Conservation (phyloP, 1,139 yeast species). For the Candida anutae region DNA sequence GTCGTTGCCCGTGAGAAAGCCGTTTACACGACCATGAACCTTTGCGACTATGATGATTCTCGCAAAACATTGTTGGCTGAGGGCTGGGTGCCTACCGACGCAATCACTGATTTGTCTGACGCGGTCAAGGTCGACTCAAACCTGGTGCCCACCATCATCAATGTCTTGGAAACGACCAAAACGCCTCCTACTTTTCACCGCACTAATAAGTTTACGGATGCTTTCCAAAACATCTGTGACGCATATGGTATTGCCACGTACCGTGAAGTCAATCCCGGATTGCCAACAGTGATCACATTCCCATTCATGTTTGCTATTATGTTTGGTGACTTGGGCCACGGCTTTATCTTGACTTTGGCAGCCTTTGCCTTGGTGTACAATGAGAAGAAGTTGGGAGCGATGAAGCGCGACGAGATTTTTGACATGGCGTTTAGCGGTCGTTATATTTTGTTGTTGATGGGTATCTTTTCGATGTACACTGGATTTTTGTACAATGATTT, state of each 20-base stretch:
- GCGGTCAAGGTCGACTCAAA: conserved; percentile 25
- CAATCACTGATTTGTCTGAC: conserved; percentile 30
- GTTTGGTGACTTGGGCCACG: conserved; percentile 87
- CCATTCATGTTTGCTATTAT: conserved; percentile 84
- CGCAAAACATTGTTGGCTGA: conserved; percentile 64
- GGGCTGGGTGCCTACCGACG: conserved; percentile 74
- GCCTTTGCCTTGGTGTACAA: conserved; percentile 52
- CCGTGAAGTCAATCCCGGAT: conserved; percentile 73
- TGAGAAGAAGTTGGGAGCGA: conserved; percentile 49
- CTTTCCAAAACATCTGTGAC: conserved; percentile 71
- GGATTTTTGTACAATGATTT: conserved; percentile 72
- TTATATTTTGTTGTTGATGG: conserved; percentile 68
- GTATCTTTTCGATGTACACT: conserved; percentile 69
- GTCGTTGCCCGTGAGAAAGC: conserved; percentile 65
- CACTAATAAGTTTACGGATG: conserved; percentile 68
- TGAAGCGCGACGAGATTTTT: conserved; percentile 70
- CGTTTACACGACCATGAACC: conserved; percentile 58
- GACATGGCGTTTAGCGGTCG: conserved; percentile 79
- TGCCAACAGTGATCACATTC: conserved; percentile 72
- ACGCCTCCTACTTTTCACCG: conserved; percentile 77
- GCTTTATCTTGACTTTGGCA: conserved; percentile 54
- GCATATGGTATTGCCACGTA: conserved; percentile 76
- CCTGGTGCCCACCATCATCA: conserved; percentile 53
- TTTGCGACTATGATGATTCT: conserved; percentile 56
- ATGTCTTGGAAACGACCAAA: conserved; percentile 55